These are phyloP conservation scores for Lathyrus oleraceus DNA, from an alignment of 306 rosid genomes.

Conservation along the genomic window DNA sequence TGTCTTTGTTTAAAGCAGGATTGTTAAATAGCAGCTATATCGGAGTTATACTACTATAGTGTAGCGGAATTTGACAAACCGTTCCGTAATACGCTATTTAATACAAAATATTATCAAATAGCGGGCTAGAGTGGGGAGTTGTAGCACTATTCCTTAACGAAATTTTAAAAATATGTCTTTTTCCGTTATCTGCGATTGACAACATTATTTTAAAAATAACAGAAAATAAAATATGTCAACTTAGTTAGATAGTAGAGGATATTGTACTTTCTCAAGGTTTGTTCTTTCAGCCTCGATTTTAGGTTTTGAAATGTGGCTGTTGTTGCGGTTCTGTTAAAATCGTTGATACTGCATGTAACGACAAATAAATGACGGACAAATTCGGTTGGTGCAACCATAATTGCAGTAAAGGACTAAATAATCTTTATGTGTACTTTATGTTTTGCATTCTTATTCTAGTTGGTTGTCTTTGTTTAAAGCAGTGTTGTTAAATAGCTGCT, in stretches of 20 bases:
- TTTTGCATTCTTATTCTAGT: constrained; percentile 14
- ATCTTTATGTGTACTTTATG: constrained; percentile 10
- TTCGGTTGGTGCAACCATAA: background rate
- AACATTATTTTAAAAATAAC: background rate
- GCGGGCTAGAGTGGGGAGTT: no score
- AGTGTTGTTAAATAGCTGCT: no score
- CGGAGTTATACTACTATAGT: no score
- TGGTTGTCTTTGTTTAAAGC: background rate
- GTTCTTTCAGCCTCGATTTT: background rate
- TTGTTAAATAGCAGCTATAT: no score
- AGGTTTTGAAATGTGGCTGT: background rate
- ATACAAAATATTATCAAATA: no score
- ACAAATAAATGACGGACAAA: background rate
- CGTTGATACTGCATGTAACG: background rate
- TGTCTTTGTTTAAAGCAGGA: background rate
- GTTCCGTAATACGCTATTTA: no score
- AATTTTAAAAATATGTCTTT: no score
- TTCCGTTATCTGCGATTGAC: no score
- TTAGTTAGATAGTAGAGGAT: background rate
- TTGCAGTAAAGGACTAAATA: background rate
- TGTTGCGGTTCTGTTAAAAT: background rate
- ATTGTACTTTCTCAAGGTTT: background rate
- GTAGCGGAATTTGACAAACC: no score
- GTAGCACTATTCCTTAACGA: no score
- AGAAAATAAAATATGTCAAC: background rate